A percentile compares a stretch with the other conserved stretches of the same genome.
These are phyloP conservation scores for Golovinomyces cichoracearum DNA, from an alignment of 2,329 filamentous ascomycete species.

Conservation along the genomic window DNA sequence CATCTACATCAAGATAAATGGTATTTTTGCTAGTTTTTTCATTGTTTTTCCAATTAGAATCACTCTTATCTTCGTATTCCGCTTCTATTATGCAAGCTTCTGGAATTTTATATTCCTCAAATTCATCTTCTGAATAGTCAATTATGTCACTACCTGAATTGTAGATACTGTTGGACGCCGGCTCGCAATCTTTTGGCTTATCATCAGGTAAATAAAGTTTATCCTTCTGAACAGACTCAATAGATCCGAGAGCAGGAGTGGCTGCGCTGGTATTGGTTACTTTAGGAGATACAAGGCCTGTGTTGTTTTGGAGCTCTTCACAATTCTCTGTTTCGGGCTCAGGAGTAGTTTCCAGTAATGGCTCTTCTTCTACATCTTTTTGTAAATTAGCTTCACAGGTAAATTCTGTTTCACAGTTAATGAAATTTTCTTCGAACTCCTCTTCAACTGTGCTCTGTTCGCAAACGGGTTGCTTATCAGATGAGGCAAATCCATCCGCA, in stretches of 20 bases:
- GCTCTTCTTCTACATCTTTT: not conserved
- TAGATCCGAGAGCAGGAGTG: not conserved
- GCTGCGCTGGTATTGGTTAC: not conserved
- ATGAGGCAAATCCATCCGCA: too few species aligned
- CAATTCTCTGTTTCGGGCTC: not conserved
- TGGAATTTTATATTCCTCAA: slow-evolving; percentile 8
- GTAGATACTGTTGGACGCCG: not conserved
- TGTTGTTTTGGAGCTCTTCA: not conserved
- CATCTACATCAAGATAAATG: not conserved
- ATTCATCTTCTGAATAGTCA: slow-evolving; percentile 22
- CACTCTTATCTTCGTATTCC: not conserved
- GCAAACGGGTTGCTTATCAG: not conserved
- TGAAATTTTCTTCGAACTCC: not conserved
- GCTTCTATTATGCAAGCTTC: not conserved
- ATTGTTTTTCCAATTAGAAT: not conserved
- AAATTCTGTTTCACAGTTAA: not conserved
- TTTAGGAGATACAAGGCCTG: not conserved
- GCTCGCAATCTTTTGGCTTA: not conserved
- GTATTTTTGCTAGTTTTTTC: not conserved
- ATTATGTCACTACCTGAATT: slow-evolving; percentile 20
- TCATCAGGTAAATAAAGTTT: not conserved
- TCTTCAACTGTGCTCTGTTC: not conserved
- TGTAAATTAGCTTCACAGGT: not conserved
- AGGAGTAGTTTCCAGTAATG: not conserved
- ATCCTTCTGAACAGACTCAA: not conserved